phyloP scores from a whole-genome alignment of 129 eudicot species.

The Chrysanthemum seticuspe region DNA sequence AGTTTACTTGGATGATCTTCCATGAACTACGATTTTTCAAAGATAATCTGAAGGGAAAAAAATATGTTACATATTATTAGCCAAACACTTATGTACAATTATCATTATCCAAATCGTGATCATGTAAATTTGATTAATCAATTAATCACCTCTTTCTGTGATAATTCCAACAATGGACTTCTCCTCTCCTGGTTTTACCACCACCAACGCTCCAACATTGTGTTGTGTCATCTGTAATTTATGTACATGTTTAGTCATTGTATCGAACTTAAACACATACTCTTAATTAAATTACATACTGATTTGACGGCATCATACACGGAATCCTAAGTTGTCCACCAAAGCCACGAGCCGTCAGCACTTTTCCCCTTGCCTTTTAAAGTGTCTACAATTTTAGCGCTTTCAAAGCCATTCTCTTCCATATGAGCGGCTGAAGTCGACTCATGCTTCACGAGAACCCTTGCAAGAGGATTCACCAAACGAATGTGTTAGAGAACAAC shows the following conservation, averaged over 20 bases:
- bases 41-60: conserved; percentile 72
- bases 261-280: not conserved
- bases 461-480: too few species aligned
- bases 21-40: conserved; percentile 95
- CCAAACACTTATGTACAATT: not conserved
- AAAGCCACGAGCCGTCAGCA: too few species aligned
- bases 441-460: too few species aligned
- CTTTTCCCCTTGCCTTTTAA: too few species aligned
- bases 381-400: too few species aligned
- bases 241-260: conserved; percentile 16
- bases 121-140: not conserved
- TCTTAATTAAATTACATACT: conserved; percentile 37
- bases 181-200: conserved; percentile 93
- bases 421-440: too few species aligned
- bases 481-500: conserved; percentile 76
- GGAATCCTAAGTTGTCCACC: too few species aligned
- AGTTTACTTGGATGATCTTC: conserved; percentile 96
- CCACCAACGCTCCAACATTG: conserved; percentile 99
- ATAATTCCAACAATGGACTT: conserved; percentile 89
- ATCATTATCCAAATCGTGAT: too few species aligned
- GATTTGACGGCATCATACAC: conserved; percentile 47
- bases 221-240: conserved; percentile 91
- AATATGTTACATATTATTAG: not conserved
- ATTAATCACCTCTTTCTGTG: conserved; percentile 80
- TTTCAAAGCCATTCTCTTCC: too few species aligned